Base-by-base conservation (phyloP, 345 rosid genomes). In the Hypericum androsaemum region DNA sequence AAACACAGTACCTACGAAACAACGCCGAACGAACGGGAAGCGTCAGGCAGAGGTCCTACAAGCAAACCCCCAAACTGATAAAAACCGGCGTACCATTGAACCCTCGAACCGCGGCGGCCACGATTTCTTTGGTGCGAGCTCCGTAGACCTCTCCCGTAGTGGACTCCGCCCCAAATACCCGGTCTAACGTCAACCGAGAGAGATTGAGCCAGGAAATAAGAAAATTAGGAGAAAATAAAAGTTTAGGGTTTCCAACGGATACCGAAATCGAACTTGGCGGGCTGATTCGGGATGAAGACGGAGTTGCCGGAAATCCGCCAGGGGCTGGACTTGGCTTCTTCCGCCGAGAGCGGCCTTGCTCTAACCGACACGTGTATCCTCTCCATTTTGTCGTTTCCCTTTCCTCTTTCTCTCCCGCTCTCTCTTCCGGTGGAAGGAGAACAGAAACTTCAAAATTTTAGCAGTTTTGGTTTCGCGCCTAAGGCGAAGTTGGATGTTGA, bases 71-170 rank as follows among this genome's bases (percentile, higher is more conserved):
- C 3, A 15, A 37, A 52, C 15, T 10, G n/a, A 47, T 66, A 7
- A 8, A 5, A 43, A 42, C 10, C 48, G 16, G 16, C 16, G n/a
- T 70, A 84, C 98, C 98, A 57, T 90, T 90, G 61, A 90, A 90
- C 47, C 98, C 98, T 12, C 85, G 74, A 63, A 90, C 87, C 0
- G 98, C 96, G 3, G 92, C 95, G 7, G 79, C 66, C 6, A 87
- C 96, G 32, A 90, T 80, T 3, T 82, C 89, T 43, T 63, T 71
- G 5, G 98, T 90, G 17, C 96, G 79, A 12, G 83, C 82, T 61
- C 71, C 67, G 44, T 90, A 90, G 5, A 90, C 87, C 58, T 84
- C 67, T 8, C 41, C 52, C 2, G 95, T 90, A 72, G 69, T 76
- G 43, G 87, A 76, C 9, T 76, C 76, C 52, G 82, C 95, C 41